Base-by-base conservation (phyloP, 2,329 filamentous ascomycete genomes). In the Alternaria sp. region DNA sequence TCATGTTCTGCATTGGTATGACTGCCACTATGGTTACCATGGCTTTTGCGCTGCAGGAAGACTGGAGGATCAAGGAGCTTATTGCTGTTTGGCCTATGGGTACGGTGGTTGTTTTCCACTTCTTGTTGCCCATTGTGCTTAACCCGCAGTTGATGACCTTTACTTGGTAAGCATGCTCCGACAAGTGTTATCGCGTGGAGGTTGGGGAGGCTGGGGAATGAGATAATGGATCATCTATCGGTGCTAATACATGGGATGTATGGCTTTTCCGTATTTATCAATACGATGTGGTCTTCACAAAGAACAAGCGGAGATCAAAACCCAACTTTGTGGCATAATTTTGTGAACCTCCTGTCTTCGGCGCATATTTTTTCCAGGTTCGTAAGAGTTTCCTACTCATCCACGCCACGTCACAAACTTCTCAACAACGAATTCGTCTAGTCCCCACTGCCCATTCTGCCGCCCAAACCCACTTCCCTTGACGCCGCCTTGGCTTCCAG, bases 111-210 rank as follows among this genome's bases (percentile, higher is more conserved):
- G 83, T 80, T 1, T 89, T 86, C 56, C 90, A 93, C 77, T 82
- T 92, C 56, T 78, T 93, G 49, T 76, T 93, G 61, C 90, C 90
- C 1, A 82, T 93, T 58, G 90, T 86, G 4, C 79, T 93, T 48
- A 93, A 93, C 76, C 90, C 90, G n/a, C 89, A 89, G 21, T 80
- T 92, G 68, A 92, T 92, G 89, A 90, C 88, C 0, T 92, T 92
- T 76, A 90, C 88, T 9, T 92, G 88, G 86, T 92, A 85, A 40
- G 31, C 10, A 7, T 40, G 7, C 29, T 8, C 21, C 14, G 14
- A 6, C 4, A 34, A 11, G 8, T 9, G 23, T 2, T 17, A 24
- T 34, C 4, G 17, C 14, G n/a, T 33, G 29, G 31, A 13, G 4
- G 17, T n/a, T 14, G 33, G 26, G 34, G 28, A n/a, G 10, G 14